These are phyloP conservation scores for Pseudogymnoascus sp. DNA, from an alignment of 2,329 filamentous ascomycete species.

Conservation along the genomic window DNA sequence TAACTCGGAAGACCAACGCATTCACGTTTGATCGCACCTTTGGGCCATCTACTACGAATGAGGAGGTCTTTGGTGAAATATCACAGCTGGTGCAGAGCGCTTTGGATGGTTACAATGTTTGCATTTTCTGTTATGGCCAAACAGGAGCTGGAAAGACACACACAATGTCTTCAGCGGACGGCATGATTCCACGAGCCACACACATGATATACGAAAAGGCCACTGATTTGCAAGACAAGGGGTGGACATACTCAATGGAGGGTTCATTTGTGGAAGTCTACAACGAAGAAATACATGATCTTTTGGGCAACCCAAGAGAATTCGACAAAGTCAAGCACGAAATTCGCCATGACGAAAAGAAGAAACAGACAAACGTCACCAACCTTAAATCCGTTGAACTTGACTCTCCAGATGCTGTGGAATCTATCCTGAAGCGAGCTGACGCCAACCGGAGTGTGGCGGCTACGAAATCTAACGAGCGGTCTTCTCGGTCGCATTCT, in stretches of 20 bases:
- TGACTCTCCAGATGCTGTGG: slow-evolving; percentile 71
- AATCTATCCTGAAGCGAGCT: slow-evolving; percentile 70
- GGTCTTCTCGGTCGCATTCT: slow-evolving; percentile 88
- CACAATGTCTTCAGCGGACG: slow-evolving; percentile 85
- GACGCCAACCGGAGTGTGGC: slow-evolving; percentile 84
- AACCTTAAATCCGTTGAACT: slow-evolving; percentile 71
- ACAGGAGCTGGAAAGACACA: slow-evolving; percentile 95
- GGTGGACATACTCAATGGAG: slow-evolving; percentile 91
- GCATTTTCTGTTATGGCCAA: slow-evolving; percentile 97
- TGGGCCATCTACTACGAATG: slow-evolving; percentile 65
- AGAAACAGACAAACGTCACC: slow-evolving; percentile 73
- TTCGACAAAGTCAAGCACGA: slow-evolving; percentile 78
- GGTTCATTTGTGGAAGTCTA: slow-evolving; percentile 96
- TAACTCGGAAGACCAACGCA: slow-evolving; percentile 69
- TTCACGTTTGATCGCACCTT: slow-evolving; percentile 96
- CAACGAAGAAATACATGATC: slow-evolving; percentile 92
- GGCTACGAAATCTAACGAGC: slow-evolving; percentile 94
- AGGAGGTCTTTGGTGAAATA: slow-evolving; percentile 90
- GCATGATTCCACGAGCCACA: slow-evolving; percentile 92
- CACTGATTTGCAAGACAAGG: slow-evolving; percentile 74
- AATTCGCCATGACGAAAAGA: slow-evolving; percentile 75
- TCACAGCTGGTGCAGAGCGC: slow-evolving; percentile 95
- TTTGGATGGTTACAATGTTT: slow-evolving; percentile 95
- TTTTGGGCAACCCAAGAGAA: slow-evolving; percentile 64
- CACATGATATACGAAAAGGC: slow-evolving; percentile 90